Base-by-base conservation (phyloP, 768 basidiomycete genomes). In the Antrodiella citrinella region DNA sequence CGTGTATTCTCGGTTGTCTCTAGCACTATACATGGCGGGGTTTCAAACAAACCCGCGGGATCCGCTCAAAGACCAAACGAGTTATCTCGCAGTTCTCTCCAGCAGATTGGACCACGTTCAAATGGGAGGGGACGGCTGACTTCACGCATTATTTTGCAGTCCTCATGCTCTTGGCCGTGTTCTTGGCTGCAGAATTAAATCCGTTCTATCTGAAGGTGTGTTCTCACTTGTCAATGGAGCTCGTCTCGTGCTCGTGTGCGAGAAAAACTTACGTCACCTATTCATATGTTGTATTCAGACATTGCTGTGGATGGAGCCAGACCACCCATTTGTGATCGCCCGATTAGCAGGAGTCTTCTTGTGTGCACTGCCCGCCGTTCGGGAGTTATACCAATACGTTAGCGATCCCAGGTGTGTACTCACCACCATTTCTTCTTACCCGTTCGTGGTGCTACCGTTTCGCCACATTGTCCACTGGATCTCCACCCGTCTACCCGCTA, bases 21-120 rank as follows among this genome's bases (percentile, higher is more conserved):
- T 54, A 91, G 89, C 85, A 84, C 39, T 91, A 88, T 60, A 81
- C 80, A 55, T 91, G 89, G 90, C 83, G 89, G 48, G 90, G 90
- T 12, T 73, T 90, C 57, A 76, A 82, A 50, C 84, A 89, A 65
- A 85, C 80, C 49, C 80, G 78, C 54, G 88, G 89, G 20, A 63
- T 92, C 30, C 78, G 86, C 40, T 82, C 83, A 5, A 91, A 91
- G 62, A 85, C 89, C 21, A 79, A 75, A 52, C 80, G 90, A 19
- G 85, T 91, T 35, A 67, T 91, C 39, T 85, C 79, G 54, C 90
- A 91, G 59, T 89, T 91, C 63, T 86, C 86, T 7, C 90, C 90
- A 11, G 85, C 88, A 53, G 89, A 91, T 58, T 92, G 87, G 69
- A 91, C 88, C 15, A 77, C 85, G 9, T 91, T 91, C 73, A 81